Percentiles rank a stretch among this genome's conserved stretches.
These are phyloP conservation scores for Blastobotrys apis DNA, from an alignment of 1,139 yeast genomes.

Conservation along the genomic window DNA sequence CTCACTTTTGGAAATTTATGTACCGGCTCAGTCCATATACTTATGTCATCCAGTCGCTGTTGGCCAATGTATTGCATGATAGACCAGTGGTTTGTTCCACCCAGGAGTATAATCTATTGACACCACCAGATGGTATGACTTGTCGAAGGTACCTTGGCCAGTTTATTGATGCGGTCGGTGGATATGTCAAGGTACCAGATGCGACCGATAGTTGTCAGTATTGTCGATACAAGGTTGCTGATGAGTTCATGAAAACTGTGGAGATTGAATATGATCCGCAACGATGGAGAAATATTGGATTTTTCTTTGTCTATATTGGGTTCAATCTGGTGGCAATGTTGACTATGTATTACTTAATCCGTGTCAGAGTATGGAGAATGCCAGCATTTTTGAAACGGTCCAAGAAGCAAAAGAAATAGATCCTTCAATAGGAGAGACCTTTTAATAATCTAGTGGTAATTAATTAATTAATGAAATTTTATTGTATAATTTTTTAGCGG, in stretches of 20 bases:
- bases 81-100: constrained; percentile 43
- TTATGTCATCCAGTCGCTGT: constrained; percentile 47
- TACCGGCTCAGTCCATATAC: constrained; percentile 54
- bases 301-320: constrained; percentile 50
- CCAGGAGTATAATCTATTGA: constrained; percentile 45
- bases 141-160: constrained; percentile 43
- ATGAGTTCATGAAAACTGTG: constrained; percentile 41
- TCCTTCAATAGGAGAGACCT: too few species aligned
- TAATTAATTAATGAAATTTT: too few species aligned
- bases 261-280: constrained; percentile 39
- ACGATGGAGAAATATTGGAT: constrained; percentile 66
- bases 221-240: constrained; percentile 45
- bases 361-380: constrained; percentile 28
- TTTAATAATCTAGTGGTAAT: not conserved
- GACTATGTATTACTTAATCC: constrained; percentile 40
- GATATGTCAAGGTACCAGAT: constrained; percentile 42
- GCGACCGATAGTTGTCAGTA: constrained; percentile 44
- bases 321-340: constrained; percentile 52
- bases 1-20: constrained; percentile 59
- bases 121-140: constrained; percentile 48
- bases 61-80: constrained; percentile 44
- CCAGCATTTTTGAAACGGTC: constrained; percentile 16
- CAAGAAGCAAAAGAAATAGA: constrained; percentile 8
- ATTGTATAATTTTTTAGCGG: too few species aligned
- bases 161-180: constrained; percentile 39